Conservation (phyloP, 495 filamentous ascomycete genomes). For the Elasticomyces elasticus region DNA sequence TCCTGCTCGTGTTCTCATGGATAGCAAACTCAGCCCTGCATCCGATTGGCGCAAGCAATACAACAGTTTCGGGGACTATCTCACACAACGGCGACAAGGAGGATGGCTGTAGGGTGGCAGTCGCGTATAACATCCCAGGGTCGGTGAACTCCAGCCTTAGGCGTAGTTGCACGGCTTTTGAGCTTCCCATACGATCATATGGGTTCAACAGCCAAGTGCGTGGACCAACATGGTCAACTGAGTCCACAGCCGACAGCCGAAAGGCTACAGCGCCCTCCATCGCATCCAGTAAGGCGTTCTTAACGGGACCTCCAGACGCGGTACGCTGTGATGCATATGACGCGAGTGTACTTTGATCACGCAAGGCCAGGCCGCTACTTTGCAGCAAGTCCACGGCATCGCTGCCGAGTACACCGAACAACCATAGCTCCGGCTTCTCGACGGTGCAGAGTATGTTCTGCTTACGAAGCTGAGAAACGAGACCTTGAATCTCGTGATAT, state of each 20-base stretch:
- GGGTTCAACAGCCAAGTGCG: slow-evolving; percentile 2
- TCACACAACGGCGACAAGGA: too few relatives aligned
- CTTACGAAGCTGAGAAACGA: slow-evolving; percentile 2
- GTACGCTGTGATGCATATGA: not conserved
- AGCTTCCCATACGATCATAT: not conserved
- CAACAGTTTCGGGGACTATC: not conserved
- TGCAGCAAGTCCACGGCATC: not conserved
- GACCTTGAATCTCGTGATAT: not conserved
- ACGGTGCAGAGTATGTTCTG: slow-evolving; percentile 2
- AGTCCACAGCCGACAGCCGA: not conserved
- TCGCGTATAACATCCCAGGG: slow-evolving; percentile 1
- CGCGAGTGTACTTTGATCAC: not conserved
- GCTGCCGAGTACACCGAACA: not conserved
- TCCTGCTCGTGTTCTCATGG: not conserved
- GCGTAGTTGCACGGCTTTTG: not conserved
- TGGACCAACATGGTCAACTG: slow-evolving; percentile 1
- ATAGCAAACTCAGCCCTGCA: not conserved
- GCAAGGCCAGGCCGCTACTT: not conserved
- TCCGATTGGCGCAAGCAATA: not conserved
- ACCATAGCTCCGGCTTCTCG: not conserved
- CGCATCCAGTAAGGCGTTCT: slow-evolving; percentile 9
- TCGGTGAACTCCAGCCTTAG: not conserved
- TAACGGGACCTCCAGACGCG: not conserved
- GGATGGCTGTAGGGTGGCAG: not conserved
- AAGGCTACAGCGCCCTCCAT: slow-evolving; percentile 7